These are phyloP conservation scores for Ganoderma boninense DNA, from an alignment of 1,284 basidiomycete genomes.

Conservation along the genomic window DNA sequence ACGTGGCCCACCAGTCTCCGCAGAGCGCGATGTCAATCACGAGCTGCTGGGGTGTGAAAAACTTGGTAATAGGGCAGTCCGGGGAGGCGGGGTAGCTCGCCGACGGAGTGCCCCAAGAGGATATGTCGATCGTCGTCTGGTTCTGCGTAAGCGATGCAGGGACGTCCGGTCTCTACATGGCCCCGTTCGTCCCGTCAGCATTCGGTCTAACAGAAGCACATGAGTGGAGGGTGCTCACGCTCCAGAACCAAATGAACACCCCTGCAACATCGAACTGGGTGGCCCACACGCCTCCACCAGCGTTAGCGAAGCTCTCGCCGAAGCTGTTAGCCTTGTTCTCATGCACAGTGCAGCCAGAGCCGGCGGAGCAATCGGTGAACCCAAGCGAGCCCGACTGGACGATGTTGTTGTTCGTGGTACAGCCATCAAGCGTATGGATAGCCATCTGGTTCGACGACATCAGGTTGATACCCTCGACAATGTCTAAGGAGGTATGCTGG, in stretches of 20 bases:
- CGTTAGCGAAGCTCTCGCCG: constrained; percentile 62
- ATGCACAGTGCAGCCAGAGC: constrained; percentile 68
- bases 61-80: constrained; percentile 54
- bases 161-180: constrained; percentile 48
- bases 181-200: background rate
- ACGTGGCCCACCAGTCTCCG: constrained; percentile 53
- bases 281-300: constrained; percentile 80
- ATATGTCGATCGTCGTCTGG: constrained; percentile 56
- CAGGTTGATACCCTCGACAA: constrained; percentile 55
- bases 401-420: constrained; percentile 39
- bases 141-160: constrained; percentile 50
- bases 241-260: constrained; percentile 81
- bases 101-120: constrained; percentile 60
- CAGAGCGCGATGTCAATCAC: constrained; percentile 69
- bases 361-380: constrained; percentile 55
- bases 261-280: constrained; percentile 70
- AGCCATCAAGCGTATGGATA: constrained; percentile 56
- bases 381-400: constrained; percentile 40
- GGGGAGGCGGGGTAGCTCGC: constrained; percentile 55
- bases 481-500: constrained; percentile 31
- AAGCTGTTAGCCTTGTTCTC: constrained; percentile 69
- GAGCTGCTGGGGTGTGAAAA: constrained; percentile 61
- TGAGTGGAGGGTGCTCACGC: constrained; percentile 52
- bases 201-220: background rate
- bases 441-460: constrained; percentile 65